A percentile compares a stretch with the other conserved stretches of the same genome.
phyloP scores from a whole-genome alignment of 2,329 filamentous ascomycete genomes.

The Xenoacremonium recifei region DNA sequence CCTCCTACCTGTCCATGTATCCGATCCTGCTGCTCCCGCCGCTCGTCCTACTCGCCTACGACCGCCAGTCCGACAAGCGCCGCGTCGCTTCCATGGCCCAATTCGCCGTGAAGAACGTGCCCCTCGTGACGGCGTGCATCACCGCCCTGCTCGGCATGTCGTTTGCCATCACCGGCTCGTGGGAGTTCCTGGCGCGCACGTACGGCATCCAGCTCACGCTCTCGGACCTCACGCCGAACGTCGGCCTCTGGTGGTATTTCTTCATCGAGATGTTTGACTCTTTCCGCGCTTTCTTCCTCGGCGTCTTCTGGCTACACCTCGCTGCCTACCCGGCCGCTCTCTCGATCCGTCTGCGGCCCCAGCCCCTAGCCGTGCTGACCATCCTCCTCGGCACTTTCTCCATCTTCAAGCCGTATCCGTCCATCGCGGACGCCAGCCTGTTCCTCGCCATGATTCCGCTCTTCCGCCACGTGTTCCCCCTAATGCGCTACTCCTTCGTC shows the following conservation, averaged over 20 bases:
- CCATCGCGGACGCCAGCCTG: constrained; percentile 82
- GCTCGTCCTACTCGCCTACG: constrained; percentile 76
- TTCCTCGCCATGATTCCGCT: constrained; percentile 82
- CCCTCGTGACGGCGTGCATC: constrained; percentile 54
- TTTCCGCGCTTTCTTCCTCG: constrained; percentile 94
- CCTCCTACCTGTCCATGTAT: constrained; percentile 89
- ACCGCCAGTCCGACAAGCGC: constrained; percentile 48
- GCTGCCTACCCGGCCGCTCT: constrained; percentile 85
- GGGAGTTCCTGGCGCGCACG: constrained; percentile 84
- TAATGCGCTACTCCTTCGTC: constrained; percentile 93
- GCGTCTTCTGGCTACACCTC: constrained; percentile 96
- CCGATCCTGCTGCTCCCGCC: constrained; percentile 84
- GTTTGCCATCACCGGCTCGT: constrained; percentile 72
- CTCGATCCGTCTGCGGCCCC: constrained; percentile 75
- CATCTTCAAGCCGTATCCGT: constrained; percentile 96
- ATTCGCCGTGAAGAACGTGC: constrained; percentile 56
- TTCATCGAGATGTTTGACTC: constrained; percentile 99
- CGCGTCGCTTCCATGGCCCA: constrained; percentile 32
- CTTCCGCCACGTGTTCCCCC: constrained; percentile 86
- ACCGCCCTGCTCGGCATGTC: constrained; percentile 68
- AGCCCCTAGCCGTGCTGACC: constrained; percentile 82
- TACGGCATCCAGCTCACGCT: constrained; percentile 92
- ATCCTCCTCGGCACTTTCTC: constrained; percentile 87
- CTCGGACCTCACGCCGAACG: constrained; percentile 90
- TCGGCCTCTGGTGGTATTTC: constrained; percentile 99